Evolutionary conservation across 2,329 filamentous ascomycete species (phyloP).

Genomic region (Curvularia hawaiiensis): DNA sequence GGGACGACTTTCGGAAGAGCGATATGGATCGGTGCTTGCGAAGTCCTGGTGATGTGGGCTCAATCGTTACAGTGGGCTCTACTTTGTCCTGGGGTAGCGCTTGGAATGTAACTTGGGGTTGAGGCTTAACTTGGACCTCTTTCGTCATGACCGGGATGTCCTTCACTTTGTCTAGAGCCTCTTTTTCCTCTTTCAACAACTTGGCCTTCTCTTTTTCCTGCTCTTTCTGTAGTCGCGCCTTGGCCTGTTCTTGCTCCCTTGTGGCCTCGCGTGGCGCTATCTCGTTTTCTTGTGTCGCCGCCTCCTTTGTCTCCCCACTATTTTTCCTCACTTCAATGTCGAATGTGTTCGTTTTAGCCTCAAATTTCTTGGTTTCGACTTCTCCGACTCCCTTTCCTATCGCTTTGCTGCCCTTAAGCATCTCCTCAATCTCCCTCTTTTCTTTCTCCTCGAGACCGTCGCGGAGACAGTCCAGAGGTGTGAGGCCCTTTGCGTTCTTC

Average conservation of each 20-base stretch:
- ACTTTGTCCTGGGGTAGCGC: not conserved
- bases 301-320: not conserved
- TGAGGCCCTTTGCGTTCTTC: constrained; percentile 25
- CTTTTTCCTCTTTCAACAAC: not conserved
- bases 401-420: constrained; percentile 28
- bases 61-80: constrained; percentile 1
- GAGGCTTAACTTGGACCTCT: not conserved
- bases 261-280: not conserved
- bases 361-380: not conserved
- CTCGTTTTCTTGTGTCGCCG: not conserved
- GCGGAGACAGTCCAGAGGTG: constrained; percentile 21
- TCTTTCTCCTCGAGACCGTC: constrained; percentile 24
- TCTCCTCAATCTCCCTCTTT: constrained; percentile 22
- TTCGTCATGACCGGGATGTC: not conserved
- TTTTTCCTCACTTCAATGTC: not conserved
- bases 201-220: not conserved
- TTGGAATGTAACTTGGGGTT: not conserved
- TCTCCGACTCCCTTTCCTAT: constrained; percentile 4
- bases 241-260: not conserved
- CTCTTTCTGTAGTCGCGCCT: not conserved
- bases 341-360: constrained; percentile 8
- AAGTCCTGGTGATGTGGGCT: constrained; percentile 6
- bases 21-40: constrained; percentile 4
- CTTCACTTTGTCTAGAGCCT: not conserved
- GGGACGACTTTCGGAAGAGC: constrained; percentile 17